Conservation (phyloP, 73 alveolate genomes). For the Paramecium biaurelia region DNA sequence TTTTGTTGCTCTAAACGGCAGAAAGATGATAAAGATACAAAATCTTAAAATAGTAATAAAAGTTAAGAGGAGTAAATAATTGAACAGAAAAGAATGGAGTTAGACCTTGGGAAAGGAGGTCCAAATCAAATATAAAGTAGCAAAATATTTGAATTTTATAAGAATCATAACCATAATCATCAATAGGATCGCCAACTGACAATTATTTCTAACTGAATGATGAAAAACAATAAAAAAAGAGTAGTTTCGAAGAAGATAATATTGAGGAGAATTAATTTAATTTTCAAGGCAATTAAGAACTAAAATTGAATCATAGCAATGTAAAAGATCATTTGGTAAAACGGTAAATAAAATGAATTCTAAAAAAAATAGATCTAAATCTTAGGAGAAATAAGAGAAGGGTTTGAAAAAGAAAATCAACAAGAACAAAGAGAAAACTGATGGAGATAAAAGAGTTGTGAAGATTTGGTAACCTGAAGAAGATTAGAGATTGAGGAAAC, state of each 20-base stretch:
- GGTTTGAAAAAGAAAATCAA: not conserved
- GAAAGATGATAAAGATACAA: conserved; percentile 15
- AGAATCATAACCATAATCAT: not conserved
- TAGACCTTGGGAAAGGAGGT: not conserved
- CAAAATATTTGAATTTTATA: not conserved
- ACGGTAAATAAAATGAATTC: not conserved
- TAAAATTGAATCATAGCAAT: not conserved
- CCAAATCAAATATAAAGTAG: not conserved
- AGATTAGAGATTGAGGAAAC: conserved; percentile 47
- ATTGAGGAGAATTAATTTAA: not conserved
- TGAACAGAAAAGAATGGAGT: not conserved
- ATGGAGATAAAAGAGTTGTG: conserved; percentile 37
- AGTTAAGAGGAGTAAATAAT: not conserved
- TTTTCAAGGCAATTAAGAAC: not conserved
- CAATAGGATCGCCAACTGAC: conserved; percentile 36
- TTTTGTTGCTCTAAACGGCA: conserved; percentile 39
- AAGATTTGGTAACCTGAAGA: conserved; percentile 58
- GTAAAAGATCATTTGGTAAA: not conserved
- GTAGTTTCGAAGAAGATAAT: conserved; percentile 33
- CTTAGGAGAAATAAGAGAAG: conserved; percentile 16
- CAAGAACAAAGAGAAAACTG: not conserved
- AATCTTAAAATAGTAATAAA: not conserved
- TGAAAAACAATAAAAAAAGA: not conserved
- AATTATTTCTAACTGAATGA: not conserved
- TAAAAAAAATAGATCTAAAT: not conserved